Evolutionary conservation across 495 filamentous ascomycete genomes (phyloP), one percentile per base, ranked within the genome.

Genomic region (Penicillium goetzii): DNA sequence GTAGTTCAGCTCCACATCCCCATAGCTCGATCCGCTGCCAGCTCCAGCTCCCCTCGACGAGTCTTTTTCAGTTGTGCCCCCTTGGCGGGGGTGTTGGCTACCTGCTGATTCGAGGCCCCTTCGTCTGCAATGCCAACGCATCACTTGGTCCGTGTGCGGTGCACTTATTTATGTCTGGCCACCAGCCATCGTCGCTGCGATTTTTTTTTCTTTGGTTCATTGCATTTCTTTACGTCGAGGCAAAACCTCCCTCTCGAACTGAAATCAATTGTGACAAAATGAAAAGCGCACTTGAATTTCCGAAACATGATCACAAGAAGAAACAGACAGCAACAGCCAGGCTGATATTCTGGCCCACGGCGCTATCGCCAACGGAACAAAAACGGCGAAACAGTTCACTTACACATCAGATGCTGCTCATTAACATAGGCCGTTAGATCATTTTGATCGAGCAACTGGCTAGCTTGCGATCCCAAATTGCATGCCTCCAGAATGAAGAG

Each of bases 81-180:
- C 59, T 68, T 62, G 66, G 66, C 66, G 57, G 62, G 64, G 57
- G 26, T 45, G 54, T 49, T 58, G 58, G 58, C 54, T 9, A 52
- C 45, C 14, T 38, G 45, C 58, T 59, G 45, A 55, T 61, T 61
- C 23, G 59, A 14, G 47, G 14, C 21, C 54, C 38, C 51, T 60
- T 67, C 56, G 55, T 59, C 65, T 69, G 67, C 67, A 69, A 15
- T 52, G 63, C 56, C 67, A 69, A 61, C 67, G 67, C 67, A 69
- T 69, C 67, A 61, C 10, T 69, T 66, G 67, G 67, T 69, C 67
- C 67, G 67, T 69, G 67, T 69, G 55, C 43, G 58, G 43, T 58
- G 21, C 26, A 41, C 53, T 58, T 65, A 60, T 61, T 65, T 60
- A 65, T 58, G 40, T 33, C 61, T 19, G 52, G 43, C 38, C 7